Evolutionary conservation across 2,329 filamentous ascomycete genomes (phyloP), one percentile per base, ranked within the genome.

Genomic region (Alternaria burnsii): DNA sequence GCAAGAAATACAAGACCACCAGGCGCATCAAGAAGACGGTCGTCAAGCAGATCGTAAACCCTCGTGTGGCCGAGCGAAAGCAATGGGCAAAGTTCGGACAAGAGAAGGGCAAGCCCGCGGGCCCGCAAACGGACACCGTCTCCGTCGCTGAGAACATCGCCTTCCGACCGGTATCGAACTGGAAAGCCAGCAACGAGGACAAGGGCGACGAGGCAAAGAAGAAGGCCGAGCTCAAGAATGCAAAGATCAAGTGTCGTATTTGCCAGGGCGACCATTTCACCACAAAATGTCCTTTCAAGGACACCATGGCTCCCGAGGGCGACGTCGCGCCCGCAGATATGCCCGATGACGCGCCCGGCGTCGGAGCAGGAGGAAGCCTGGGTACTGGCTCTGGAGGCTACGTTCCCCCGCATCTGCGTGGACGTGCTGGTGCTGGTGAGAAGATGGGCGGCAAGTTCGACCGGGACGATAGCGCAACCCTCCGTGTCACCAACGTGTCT

Each of bases 221-320:
- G 81, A 86, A 88, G 78, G 84, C 87, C 65, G 83, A 86, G 74
- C 86, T 98, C 76, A 97, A 95, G 88, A 94, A 97, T 85, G 97
- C 97, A 88, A 96, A 97, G 85, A 96, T 99, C 86, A 98, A 98
- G 88, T 99, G 95, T 83, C 91, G 95, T 87, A 98, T 99, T 79
- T 99, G 95, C 85, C 92, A 90, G 79, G 95, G 94, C 78, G 95
- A 99, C 86, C 95, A 99, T 88, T 99, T 98, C 86, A 99, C 95
- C 42, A 94, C 94, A 71, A 91, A 95, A 80, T 99, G 95, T 88
- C 95, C 95, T 36, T 99, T 97, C 90, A 99, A 98, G 86, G 95
- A 98, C 80, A 99, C 94, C 73, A 97, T 99, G 93, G 93, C 94
- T 36, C 95, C 92, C 38, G 88, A 94, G 63, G 82, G 82, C 67